phyloP scores from a whole-genome alignment of 495 filamentous ascomycete species.

The Xylaria intraflava region DNA sequence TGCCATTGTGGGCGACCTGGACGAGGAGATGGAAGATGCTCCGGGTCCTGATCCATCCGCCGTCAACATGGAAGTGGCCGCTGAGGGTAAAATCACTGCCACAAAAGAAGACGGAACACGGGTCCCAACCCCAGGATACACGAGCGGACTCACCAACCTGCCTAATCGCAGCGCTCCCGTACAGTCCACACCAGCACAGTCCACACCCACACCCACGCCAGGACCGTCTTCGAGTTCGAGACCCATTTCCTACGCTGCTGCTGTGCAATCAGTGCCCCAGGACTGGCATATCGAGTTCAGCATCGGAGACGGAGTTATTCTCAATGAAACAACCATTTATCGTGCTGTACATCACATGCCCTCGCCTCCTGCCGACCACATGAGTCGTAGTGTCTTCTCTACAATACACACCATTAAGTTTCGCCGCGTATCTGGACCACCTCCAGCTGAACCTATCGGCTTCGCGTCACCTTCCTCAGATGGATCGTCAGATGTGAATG shows the following conservation, averaged over 20 bases:
- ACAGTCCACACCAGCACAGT: conserved; percentile 36
- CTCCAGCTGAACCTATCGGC: conserved; percentile 68
- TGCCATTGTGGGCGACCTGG: conserved; percentile 82
- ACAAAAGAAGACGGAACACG: conserved; percentile 91
- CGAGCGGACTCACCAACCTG: conserved; percentile 27
- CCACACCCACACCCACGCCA: conserved; percentile 43
- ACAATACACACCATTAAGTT: conserved; percentile 88
- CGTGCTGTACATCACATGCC: conserved; percentile 79
- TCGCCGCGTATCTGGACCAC: conserved; percentile 78
- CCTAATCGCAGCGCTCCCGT: conserved; percentile 39
- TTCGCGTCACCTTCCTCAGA: conserved; percentile 48
- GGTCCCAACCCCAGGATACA: conserved; percentile 78
- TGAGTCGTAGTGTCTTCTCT: conserved; percentile 77
- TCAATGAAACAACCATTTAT: conserved; percentile 93
- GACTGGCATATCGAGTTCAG: conserved; percentile 99
- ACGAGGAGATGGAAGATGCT: conserved; percentile 76
- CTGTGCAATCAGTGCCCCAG: conserved; percentile 69
- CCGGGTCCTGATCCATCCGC: conserved; percentile 70
- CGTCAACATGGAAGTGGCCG: conserved; percentile 86
- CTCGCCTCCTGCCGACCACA: conserved; percentile 56
- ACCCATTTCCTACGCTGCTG: conserved; percentile 72
- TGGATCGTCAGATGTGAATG: conserved; percentile 28
- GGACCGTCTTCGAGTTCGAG: conserved; percentile 30
- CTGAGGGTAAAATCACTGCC: conserved; percentile 89
- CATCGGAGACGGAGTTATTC: conserved; percentile 72